phyloP scores from a whole-genome alignment of 768 basidiomycete genomes.

The Daedaleopsis sinensis region DNA sequence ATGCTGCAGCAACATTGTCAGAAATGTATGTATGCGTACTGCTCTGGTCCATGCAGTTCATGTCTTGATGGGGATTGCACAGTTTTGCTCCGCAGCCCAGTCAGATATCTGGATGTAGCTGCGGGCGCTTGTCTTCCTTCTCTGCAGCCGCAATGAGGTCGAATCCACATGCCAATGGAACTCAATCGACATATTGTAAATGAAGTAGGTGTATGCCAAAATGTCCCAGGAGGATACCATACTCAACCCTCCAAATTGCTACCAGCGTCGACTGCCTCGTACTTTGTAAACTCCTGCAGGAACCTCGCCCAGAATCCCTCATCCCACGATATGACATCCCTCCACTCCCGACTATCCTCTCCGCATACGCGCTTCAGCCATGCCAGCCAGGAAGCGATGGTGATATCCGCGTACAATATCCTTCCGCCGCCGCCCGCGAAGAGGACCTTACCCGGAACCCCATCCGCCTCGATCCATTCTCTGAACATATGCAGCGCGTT shows the following conservation, averaged over 20 bases:
- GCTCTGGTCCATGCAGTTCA: too few species aligned
- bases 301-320: constrained; percentile 42
- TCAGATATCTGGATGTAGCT: too few species aligned
- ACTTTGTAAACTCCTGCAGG: constrained; percentile 31
- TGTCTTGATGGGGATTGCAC: too few species aligned
- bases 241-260: background rate
- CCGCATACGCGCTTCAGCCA: constrained; percentile 39
- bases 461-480: constrained; percentile 34
- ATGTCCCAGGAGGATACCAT: background rate
- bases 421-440: constrained; percentile 33
- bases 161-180: too few species aligned
- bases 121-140: too few species aligned
- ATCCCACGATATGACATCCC: constrained; percentile 39
- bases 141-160: too few species aligned
- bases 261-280: constrained; percentile 20
- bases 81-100: too few species aligned
- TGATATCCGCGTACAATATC: constrained; percentile 38
- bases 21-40: background rate
- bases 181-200: too few species aligned
- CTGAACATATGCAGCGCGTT: constrained; percentile 31
- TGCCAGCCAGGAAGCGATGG: constrained; percentile 36
- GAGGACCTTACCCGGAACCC: constrained; percentile 27
- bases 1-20: background rate
- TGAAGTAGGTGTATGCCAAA: too few species aligned
- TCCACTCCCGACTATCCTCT: constrained; percentile 35